A percentile compares a stretch with the other conserved stretches of the same genome.
phyloP scores from a whole-genome alignment of 169 alveolate species.

The Plasmodium vivax region DNA sequence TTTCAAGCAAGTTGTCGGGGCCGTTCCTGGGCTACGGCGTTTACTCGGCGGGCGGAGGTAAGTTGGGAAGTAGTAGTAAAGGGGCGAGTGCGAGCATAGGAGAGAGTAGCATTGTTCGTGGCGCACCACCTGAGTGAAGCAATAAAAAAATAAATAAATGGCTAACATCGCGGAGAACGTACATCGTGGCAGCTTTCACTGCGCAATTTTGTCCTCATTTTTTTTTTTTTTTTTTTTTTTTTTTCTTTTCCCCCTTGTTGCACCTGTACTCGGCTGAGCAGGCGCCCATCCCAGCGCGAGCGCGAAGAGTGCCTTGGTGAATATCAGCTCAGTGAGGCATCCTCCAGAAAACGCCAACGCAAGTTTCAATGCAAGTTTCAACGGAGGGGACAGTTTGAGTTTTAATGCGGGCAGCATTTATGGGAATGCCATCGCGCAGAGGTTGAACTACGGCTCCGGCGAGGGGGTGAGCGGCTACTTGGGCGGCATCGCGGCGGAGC shows the following conservation, averaged over 20 bases:
- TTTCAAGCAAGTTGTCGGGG: not conserved
- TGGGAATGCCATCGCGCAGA: not conserved
- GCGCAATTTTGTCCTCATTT: not conserved
- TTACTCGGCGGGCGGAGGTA: not conserved
- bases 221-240: not conserved
- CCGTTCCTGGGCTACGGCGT: not conserved
- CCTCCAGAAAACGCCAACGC: conserved; percentile 3
- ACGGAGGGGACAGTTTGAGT: not conserved
- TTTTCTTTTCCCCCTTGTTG: not conserved
- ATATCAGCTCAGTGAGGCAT: conserved; percentile 1
- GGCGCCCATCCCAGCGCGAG: conserved; percentile 42
- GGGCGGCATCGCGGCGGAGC: not conserved
- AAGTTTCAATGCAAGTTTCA: conserved; percentile 7
- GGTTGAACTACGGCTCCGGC: not conserved
- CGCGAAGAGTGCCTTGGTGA: not conserved
- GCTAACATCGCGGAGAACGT: not conserved
- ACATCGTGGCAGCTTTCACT: not conserved
- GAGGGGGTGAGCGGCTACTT: not conserved
- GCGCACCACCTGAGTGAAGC: not conserved
- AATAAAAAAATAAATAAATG: not conserved
- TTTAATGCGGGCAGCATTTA: not conserved
- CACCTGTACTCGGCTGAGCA: conserved; percentile 3
- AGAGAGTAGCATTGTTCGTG: not conserved
- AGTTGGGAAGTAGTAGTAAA: not conserved
- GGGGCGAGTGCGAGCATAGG: not conserved